A percentile compares a stretch with the other conserved stretches of the same genome.
phyloP scores from a whole-genome alignment of 176 grass and related monocot genomes.

The Calamus simplicifolius region DNA sequence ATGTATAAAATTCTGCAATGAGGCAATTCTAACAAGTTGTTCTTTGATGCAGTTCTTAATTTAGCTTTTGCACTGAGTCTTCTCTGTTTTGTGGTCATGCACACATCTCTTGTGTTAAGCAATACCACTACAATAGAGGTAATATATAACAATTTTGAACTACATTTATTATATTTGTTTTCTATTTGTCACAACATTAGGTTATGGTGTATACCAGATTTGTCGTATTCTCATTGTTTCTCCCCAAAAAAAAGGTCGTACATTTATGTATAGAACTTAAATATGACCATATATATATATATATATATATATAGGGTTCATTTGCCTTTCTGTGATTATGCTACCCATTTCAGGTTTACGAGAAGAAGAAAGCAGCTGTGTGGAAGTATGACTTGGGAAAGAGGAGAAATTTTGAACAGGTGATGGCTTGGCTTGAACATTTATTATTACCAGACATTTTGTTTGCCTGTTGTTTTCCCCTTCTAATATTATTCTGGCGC shows the following conservation, averaged over 20 bases:
- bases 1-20: conserved; percentile 9
- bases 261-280: too few species aligned
- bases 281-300: too few species aligned
- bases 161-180: too few species aligned
- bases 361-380: conserved; percentile 46
- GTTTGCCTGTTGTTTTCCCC: conserved; percentile 4
- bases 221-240: too few species aligned
- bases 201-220: too few species aligned
- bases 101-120: conserved; percentile 48
- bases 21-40: conserved; percentile 18
- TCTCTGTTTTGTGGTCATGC: conserved; percentile 69
- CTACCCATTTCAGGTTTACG: conserved; percentile 46
- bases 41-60: conserved; percentile 79
- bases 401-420: conserved; percentile 85
- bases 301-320: too few species aligned
- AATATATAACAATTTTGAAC: conserved; percentile 3
- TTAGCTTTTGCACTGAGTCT: conserved; percentile 83
- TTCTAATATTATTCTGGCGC: neutral
- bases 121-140: conserved; percentile 91
- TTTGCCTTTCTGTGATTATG: neutral
- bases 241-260: too few species aligned
- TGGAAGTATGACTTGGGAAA: conserved; percentile 84
- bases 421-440: conserved; percentile 4
- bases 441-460: neutral
- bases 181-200: too few species aligned